Conservation (phyloP, 441 rosid species). For the Arabidopsis hybrid region DNA sequence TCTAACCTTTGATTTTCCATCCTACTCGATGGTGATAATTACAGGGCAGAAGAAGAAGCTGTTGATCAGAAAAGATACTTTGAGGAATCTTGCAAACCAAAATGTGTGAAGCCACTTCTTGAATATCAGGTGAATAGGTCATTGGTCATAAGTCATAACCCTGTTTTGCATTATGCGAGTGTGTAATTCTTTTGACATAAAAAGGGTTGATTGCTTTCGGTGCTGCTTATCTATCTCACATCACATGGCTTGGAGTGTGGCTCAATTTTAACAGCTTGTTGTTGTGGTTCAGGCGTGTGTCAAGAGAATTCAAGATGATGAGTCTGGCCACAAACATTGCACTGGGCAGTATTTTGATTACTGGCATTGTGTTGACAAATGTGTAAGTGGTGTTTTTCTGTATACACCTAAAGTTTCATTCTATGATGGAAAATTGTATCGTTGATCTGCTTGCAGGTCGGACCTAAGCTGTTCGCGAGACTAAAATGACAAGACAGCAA, state of each 20-base stretch:
- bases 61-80: constrained; percentile 64
- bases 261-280: constrained; percentile 2
- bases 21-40: constrained; percentile 5
- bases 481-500: constrained; percentile 47
- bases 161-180: background rate
- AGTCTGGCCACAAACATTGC: constrained; percentile 75
- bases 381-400: constrained; percentile 54
- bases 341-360: constrained; percentile 80
- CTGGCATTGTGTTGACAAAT: constrained; percentile 75
- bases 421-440: constrained; percentile 10
- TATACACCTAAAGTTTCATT: constrained; percentile 11
- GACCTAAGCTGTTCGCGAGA: constrained; percentile 52
- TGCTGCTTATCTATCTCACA: background rate
- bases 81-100: constrained; percentile 74
- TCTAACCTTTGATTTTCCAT: constrained; percentile 4
- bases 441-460: constrained; percentile 56
- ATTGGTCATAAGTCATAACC: background rate
- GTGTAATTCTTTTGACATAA: constrained; percentile 1
- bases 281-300: constrained; percentile 55
- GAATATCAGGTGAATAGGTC: constrained; percentile 55
- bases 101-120: constrained; percentile 64
- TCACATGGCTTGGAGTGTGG: background rate
- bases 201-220: background rate
- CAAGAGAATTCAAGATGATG: constrained; percentile 70
- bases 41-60: constrained; percentile 75